Base-by-base conservation (phyloP, 805 yeast genomes). In the Metschnikowia sp. region DNA sequence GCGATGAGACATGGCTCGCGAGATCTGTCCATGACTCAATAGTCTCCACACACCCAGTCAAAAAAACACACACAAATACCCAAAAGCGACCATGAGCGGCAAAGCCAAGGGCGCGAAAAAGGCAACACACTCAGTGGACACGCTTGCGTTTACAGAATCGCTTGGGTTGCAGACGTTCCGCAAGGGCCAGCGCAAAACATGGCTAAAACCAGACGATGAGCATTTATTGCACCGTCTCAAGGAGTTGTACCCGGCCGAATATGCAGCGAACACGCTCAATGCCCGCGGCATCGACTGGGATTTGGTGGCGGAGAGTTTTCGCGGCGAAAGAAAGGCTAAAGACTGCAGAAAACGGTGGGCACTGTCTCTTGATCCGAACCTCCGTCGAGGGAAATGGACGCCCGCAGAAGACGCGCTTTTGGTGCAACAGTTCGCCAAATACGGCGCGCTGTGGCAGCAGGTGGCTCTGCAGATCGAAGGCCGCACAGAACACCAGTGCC, bases 401-500 rank as follows among this genome's bases (percentile, higher is more conserved):
- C 64, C 75, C 11, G 85, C 77, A 36, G 97, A 91, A 63, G 97
- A 91, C 66, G 76, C 76, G 32, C 69, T 72, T 34, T 70, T 91
- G 33, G 60, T 84, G 19, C 72, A 75, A 43, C 89, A 94, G 2
- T 86, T 78, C 62, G 70, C 77, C 41, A 76, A 74, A 54, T 76
- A 79, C 61, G 97, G 97, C 0, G 77, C 96, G 0, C 78, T 83
- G 30, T 91, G 97, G 97, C 87, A 86, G 52, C 84, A 84, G 57
- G 90, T 91, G 10, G 82, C 96, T 0, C 67, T 75, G 42, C 83
- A 79, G 44, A 86, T 91, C 10, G 79, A 81, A 3, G 96, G 96
- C 5, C 75, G 97, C 61, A 91, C 96, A 0, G 96, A 90, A 59
- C 97, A 90, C 64, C 97, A 91, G 69, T 91, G 98, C 70, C 88